Evolutionary conservation across 2,329 filamentous ascomycete species (phyloP), one percentile per base, ranked within the genome.

Genomic region (Beauveria caledonica): DNA sequence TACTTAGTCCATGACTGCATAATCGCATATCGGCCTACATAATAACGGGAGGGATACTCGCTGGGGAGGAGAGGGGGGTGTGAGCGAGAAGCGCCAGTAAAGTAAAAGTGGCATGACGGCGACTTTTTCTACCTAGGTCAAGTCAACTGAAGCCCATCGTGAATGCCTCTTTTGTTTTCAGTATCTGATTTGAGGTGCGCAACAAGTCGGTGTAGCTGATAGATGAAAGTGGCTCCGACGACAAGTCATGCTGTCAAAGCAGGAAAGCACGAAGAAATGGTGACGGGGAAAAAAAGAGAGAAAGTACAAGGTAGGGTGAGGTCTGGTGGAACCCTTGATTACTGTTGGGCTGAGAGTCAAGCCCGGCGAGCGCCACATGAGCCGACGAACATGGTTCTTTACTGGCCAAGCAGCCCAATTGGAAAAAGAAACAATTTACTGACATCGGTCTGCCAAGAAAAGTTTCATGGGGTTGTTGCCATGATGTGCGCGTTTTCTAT

Each of bases 261-360:
- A 9, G 5, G 15, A 42, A 17, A 42, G 15, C n/a, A 3, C 0
- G 15, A 42, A 40, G 13, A n/a, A 40, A 40, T 15, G 17, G 15
- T 5, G 15, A n/a, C 6, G 17, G 15, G 2, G 15, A n/a, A 42
- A n/a, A 42, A 45, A 45, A 13, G 10, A 23, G n/a, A 36, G 27
- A 2, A 4, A 21, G 19, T 21, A 39, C 8, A 51, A 21, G 42
- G n/a, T 23, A n/a, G 21, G 33, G 50, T 36, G 33, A 9, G n/a
- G 7, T 27, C 15, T 46, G 19, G 39, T n/a, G 36, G 36, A 40
- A 21, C 15, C 19, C 19, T 21, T 27, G 33, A 17, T 42, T 42
- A 42, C 33, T 42, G 19, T 39, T 21, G 55, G 55, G 55, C 55
- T 58, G 55, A 58, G 45, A 58, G 19, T 50, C 44, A 36, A 58